A percentile compares a stretch with the other conserved stretches of the same genome.
phyloP scores from a whole-genome alignment of 306 rosid species.

The Hippophae gyantsensis region DNA sequence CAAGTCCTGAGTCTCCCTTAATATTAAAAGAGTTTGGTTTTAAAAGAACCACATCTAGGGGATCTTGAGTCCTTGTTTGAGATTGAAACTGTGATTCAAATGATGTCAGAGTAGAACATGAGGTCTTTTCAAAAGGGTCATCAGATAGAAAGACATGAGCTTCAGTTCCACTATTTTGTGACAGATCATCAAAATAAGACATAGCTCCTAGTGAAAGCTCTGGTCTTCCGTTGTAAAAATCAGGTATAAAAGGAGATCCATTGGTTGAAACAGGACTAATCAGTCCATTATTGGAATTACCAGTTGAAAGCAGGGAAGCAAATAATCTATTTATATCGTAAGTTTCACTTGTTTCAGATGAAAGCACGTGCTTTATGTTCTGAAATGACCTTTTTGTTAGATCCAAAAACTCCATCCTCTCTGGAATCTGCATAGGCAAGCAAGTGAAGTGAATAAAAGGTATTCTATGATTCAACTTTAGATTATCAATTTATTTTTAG shows the following conservation, averaged over 20 bases:
- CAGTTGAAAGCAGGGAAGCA: slow-evolving; percentile 39
- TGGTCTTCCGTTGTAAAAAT: slow-evolving; percentile 13
- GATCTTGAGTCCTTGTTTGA: slow-evolving; percentile 25
- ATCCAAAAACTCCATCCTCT: slow-evolving; percentile 40
- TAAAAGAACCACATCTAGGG: slow-evolving; percentile 12
- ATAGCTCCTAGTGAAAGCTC: slow-evolving; percentile 17
- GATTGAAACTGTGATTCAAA: slow-evolving; percentile 23
- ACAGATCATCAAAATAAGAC: slow-evolving; percentile 19
- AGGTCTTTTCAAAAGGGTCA: slow-evolving; percentile 7
- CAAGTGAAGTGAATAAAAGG: too few relatives aligned
- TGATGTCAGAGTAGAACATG: slow-evolving; percentile 36
- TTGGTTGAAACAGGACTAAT: slow-evolving; percentile 12
- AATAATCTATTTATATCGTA: slow-evolving; percentile 39
- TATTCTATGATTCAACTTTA: too few relatives aligned
- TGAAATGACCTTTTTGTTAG: slow-evolving; percentile 41
- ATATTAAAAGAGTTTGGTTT: slow-evolving; percentile 17
- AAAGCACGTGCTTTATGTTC: slow-evolving; percentile 22
- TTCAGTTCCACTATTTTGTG: slow-evolving; percentile 10
- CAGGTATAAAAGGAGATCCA: slow-evolving; percentile 14
- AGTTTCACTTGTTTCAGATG: slow-evolving; percentile 26
- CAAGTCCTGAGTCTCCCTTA: slow-evolving; percentile 16
- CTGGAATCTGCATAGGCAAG: slow-evolving; percentile 40
- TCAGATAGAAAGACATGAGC: slow-evolving; percentile 18
- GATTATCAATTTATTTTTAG: too few relatives aligned
- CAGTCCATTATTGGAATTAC: slow-evolving; percentile 28